Evolutionary conservation across 352 stramenopile genomes (phyloP), one percentile per base, ranked within the genome.

Genomic region (Phytophthora lateralis): DNA sequence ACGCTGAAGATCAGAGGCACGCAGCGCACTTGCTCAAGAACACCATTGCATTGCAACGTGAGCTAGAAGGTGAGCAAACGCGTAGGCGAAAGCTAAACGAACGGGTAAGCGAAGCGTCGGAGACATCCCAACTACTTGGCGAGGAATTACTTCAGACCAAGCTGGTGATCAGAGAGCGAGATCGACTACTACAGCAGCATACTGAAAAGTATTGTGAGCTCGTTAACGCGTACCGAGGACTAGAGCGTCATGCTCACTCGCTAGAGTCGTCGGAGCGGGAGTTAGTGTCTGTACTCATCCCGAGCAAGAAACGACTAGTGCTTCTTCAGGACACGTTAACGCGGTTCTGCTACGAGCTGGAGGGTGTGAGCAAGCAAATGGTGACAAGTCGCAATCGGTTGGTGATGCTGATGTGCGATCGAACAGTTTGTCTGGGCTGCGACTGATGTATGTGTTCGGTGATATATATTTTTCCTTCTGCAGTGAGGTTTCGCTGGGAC

Each of bases 401-500:
- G 17, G 64, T 59, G 47, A 8, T 49, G 18, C 1, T 48, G 38
- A 11, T 17, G 7, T 3, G 7, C 26, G 6, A 26, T 4, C 37
- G 44, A 43, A 47, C 50, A 30, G 4, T 8, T 20, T 17, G 30
- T 20, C n/a, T 14, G 32, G 32, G 32, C 26, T 38, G 32, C 10
- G 11, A 15, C 8, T 38, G 32, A 18, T 41, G 14, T 18, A 30
- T 7, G 7, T 41, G 26, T 49, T 20, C 10, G 30, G 10, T 6
- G 11, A n/a, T 6, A 30, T 30, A 4, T 30, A n/a, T 9, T 6
- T 18, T 35, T 6, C 6, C 27, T 26, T 24, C 10, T 47, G n/a
- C 15, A 89, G 80, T 4, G 77, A 89, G 18, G 50, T 71, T 14
- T 75, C 66, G 15, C 47, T 89, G 15, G 67, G 63, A 11, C 64